Evolutionary conservation across 768 basidiomycete species (phyloP).

Genomic region (Termitomyces sp.): DNA sequence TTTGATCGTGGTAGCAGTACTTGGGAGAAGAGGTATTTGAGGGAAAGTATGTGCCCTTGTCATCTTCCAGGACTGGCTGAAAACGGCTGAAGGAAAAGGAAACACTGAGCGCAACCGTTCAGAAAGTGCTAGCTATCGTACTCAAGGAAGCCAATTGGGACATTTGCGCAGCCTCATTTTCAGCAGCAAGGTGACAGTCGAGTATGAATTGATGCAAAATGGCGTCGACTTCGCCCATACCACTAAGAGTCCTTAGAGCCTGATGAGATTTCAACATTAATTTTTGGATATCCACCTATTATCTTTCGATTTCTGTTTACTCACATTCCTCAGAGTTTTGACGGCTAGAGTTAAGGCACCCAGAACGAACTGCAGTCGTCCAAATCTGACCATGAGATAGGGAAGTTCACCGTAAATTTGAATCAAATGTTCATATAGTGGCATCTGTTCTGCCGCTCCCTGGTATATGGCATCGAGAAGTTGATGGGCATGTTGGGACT

Average conservation of each 20-base stretch:
- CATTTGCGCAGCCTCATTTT: not conserved
- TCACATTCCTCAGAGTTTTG: not conserved
- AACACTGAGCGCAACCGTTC: not conserved
- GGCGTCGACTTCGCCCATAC: not conserved
- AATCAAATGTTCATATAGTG: not conserved
- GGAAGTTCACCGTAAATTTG: not conserved
- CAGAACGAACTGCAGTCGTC: not conserved
- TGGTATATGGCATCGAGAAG: not conserved
- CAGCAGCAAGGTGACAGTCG: not conserved
- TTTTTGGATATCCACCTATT: not conserved
- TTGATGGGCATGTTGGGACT: not conserved
- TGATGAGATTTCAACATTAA: not conserved
- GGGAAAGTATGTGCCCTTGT: not conserved
- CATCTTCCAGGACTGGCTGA: not conserved
- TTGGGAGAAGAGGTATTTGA: not conserved
- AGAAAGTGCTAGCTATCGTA: not conserved
- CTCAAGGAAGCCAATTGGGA: not conserved
- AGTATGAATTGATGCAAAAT: not conserved
- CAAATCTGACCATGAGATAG: not conserved
- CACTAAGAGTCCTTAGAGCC: not conserved
- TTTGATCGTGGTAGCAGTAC: slow-evolving; percentile 7
- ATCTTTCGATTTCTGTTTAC: not conserved
- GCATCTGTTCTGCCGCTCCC: not conserved
- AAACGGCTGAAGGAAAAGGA: not conserved
- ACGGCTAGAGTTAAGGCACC: not conserved